These are phyloP conservation scores for Glutinoglossum americanum DNA, from an alignment of 495 filamentous ascomycete species.

Conservation along the genomic window DNA sequence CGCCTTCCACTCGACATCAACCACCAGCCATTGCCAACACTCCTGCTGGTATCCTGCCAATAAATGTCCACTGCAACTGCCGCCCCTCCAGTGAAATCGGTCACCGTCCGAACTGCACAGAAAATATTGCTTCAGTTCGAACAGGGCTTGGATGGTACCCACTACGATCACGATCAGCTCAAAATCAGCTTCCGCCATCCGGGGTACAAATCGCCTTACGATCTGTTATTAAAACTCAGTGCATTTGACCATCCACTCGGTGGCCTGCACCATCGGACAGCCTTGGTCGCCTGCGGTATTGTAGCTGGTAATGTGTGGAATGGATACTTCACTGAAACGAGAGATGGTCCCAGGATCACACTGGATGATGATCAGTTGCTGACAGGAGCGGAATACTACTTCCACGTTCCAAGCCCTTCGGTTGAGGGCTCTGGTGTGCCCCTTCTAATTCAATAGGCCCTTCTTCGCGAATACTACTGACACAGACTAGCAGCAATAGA, in stretches of 20 bases:
- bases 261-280: not conserved
- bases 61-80: no score
- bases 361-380: not conserved
- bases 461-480: not conserved
- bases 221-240: not conserved
- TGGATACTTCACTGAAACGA: not conserved
- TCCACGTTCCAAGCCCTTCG: not conserved
- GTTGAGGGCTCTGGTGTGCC: not conserved
- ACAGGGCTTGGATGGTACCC: no score
- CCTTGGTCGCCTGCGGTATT: not conserved
- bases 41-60: no score
- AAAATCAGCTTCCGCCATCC: not conserved
- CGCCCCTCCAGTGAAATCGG: no score
- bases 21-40: no score
- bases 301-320: not conserved
- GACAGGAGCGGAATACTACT: not conserved
- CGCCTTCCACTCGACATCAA: no score
- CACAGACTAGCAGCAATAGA: not conserved
- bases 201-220: not conserved
- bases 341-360: not conserved
- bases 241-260: not conserved
- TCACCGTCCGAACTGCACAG: no score
- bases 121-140: no score
- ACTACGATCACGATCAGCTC: no score
- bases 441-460: not conserved